phyloP scores from a whole-genome alignment of 1,139 yeast species.

The Blastobotrys persicus region DNA sequence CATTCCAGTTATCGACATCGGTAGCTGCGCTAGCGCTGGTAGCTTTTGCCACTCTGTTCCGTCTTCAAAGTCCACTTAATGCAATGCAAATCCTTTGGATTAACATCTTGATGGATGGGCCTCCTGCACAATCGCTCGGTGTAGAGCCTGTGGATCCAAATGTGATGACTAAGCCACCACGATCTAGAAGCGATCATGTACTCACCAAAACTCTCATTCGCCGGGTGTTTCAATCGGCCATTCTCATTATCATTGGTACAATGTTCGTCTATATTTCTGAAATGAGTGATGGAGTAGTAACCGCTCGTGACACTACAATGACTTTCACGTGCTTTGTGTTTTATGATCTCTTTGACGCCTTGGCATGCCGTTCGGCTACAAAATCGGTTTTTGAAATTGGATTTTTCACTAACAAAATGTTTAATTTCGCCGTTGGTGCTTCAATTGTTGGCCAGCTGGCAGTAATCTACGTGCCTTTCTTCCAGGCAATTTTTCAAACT shows the following conservation, averaged over 20 bases:
- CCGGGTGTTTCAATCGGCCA: conserved; percentile 73
- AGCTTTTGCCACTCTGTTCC: conserved; percentile 81
- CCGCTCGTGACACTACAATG: conserved; percentile 98
- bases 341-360: conserved; percentile 93
- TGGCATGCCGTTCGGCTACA: conserved; percentile 83
- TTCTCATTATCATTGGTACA: conserved; percentile 71
- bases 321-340: conserved; percentile 94
- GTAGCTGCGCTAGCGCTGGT: conserved; percentile 90
- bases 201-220: conserved; percentile 64
- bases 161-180: conserved; percentile 92
- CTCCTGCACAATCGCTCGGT: conserved; percentile 96
- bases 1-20: conserved; percentile 92
- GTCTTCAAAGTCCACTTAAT: conserved; percentile 91
- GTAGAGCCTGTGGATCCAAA: conserved; percentile 96
- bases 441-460: conserved; percentile 88
- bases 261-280: conserved; percentile 79
- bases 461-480: conserved; percentile 89
- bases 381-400: conserved; percentile 83
- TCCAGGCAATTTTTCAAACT: conserved; percentile 89
- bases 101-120: conserved; percentile 97
- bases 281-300: conserved; percentile 75
- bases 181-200: conserved; percentile 79
- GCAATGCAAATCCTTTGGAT: conserved; percentile 99
- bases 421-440: conserved; percentile 88
- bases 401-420: conserved; percentile 72